phyloP scores from a whole-genome alignment of 202 grass and related monocot genomes.

The Schoenoplectus tabernaemontani region DNA sequence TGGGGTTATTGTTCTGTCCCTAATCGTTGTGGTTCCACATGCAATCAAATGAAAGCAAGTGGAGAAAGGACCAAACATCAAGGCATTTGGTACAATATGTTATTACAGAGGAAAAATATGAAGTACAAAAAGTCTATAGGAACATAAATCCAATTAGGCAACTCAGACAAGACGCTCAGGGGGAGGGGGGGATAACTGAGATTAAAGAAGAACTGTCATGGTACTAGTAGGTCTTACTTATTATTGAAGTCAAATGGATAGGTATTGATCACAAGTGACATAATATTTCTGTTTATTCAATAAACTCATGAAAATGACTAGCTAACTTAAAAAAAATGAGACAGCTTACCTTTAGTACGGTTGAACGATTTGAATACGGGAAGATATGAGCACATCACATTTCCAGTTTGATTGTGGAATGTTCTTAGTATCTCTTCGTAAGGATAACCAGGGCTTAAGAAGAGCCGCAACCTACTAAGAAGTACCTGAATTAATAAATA shows the following conservation, averaged over 20 bases:
- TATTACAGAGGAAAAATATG: background rate
- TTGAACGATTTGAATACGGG: constrained; percentile 74
- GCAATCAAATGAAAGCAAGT: too few relatives aligned
- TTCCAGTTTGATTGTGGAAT: constrained; percentile 89
- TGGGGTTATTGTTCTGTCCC: too few relatives aligned
- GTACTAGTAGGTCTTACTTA: background rate
- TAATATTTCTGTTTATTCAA: background rate
- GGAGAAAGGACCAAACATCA: too few relatives aligned
- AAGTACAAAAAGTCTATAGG: background rate
- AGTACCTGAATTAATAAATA: constrained; percentile 56
- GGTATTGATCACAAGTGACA: background rate
- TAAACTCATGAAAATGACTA: background rate
- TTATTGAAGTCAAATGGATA: background rate
- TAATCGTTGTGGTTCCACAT: too few relatives aligned
- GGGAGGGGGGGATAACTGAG: background rate
- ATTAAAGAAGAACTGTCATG: background rate
- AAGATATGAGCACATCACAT: constrained; percentile 79
- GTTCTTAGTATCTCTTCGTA: constrained; percentile 91
- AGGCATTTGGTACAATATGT: background rate
- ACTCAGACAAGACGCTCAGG: background rate
- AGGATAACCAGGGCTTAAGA: constrained; percentile 82
- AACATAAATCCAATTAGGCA: background rate
- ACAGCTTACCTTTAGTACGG: constrained; percentile 67
- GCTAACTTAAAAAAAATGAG: background rate
- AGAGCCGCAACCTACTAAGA: constrained; percentile 80